Conservation (phyloP, 805 yeast genomes). For the Jamesozyma piceae region DNA sequence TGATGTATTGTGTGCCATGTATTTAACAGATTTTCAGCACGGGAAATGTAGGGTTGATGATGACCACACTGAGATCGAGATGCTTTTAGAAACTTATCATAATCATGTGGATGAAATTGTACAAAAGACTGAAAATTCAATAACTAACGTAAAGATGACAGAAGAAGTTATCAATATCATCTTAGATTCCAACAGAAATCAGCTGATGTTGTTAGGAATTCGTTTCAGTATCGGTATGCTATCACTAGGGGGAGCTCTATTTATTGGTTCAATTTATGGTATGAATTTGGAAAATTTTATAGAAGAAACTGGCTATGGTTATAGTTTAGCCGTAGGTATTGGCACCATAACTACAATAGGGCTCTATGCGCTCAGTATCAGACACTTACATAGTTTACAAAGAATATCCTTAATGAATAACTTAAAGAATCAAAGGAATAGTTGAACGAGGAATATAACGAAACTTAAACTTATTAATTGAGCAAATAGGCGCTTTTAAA, state of each 20-base stretch:
- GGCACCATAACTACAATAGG: slow-evolving; percentile 37
- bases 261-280: slow-evolving; percentile 82
- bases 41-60: slow-evolving; percentile 42
- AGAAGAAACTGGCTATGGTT: slow-evolving; percentile 73
- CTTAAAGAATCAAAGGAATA: slow-evolving; percentile 4
- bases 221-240: slow-evolving; percentile 75
- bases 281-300: slow-evolving; percentile 92
- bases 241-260: slow-evolving; percentile 72
- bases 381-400: slow-evolving; percentile 54
- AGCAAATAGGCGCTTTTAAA: too few species aligned
- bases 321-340: slow-evolving; percentile 37
- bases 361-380: slow-evolving; percentile 46
- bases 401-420: slow-evolving; percentile 60
- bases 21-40: slow-evolving; percentile 52
- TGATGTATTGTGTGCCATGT: slow-evolving; percentile 74
- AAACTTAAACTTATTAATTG: background rate
- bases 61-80: slow-evolving; percentile 81
- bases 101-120: slow-evolving; percentile 90
- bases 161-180: slow-evolving; percentile 93
- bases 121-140: slow-evolving; percentile 70
- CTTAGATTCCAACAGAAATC: slow-evolving; percentile 87
- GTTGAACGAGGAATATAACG: too few species aligned
- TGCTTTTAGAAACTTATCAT: slow-evolving; percentile 82
- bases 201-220: slow-evolving; percentile 79
- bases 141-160: slow-evolving; percentile 79